Base-by-base conservation (phyloP, 768 basidiomycete species). In the Auriscalpium orientale region DNA sequence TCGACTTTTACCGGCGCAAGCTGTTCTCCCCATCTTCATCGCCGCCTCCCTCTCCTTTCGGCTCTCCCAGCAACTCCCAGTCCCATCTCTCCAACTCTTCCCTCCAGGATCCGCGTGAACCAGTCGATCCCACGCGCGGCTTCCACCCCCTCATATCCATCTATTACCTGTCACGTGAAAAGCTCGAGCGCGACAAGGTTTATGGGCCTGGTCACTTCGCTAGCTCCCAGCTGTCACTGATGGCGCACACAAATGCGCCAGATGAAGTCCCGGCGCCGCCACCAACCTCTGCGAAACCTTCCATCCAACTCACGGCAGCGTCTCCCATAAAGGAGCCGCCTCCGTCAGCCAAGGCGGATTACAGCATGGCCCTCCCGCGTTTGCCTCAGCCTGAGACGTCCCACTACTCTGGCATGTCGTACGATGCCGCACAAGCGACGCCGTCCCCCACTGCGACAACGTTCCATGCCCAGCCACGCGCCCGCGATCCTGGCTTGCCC, bases 121-220 rank as follows among this genome's bases (percentile, higher is more conserved):
- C 77, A 11, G 60, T 75, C 59, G 95, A 99, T 66, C 95, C 95
- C 5, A 95, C 92, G 13, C 76, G 82, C 53, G 97, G 94, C 1
- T 99, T 92, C 74, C 93, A 98, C 68, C 95, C 93, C 0, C 79
- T 99, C 28, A 80, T 98, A 47, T 92, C 94, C 34, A 98, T 99
- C 73, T 99, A 99, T 70, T 98, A 85, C 74, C 83, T 99, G 18
- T 90, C 95, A 5, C 78, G 91, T 53, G 97, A 99, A 75, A 98
- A 98, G 78, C 76, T 94, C 66, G 94, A 98, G 66, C 77, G 97
- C 54, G 97, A 99, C 63, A 79, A 82, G 51, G 89, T 99, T 8
- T 98, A 95, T 70, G 97, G 95, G 0, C 85, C 86, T 0, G 94
- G 94, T 4, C 85, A 90, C 59, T 99, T 99, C 70, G 97, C 97